Percentiles rank a stretch among this genome's conserved stretches.
phyloP scores from a whole-genome alignment of 2,329 filamentous ascomycete species.

The Cryphonectria japonica region DNA sequence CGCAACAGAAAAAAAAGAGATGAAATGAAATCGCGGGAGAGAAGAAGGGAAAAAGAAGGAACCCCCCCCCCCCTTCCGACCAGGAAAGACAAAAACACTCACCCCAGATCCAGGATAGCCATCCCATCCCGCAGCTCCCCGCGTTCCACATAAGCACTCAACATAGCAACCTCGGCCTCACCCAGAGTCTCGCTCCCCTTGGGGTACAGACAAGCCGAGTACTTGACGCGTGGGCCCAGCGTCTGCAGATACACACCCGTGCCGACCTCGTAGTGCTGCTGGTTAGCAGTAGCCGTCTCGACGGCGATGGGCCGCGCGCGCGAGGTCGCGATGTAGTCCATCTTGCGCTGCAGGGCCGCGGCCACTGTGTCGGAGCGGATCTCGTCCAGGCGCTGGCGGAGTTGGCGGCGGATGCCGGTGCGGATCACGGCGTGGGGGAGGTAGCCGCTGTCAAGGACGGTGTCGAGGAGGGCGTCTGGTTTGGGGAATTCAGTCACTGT shows the following conservation, averaged over 20 bases:
- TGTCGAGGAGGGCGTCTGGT: constrained; percentile 42
- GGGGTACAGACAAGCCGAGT: constrained; percentile 68
- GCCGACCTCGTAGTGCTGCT: constrained; percentile 74
- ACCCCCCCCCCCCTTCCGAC: too few species aligned
- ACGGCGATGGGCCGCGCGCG: constrained; percentile 68
- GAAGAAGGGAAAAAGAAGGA: too few species aligned
- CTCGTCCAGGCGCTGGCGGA: constrained; percentile 60
- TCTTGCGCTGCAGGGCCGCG: constrained; percentile 61
- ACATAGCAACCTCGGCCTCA: constrained; percentile 69
- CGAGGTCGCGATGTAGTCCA: constrained; percentile 64
- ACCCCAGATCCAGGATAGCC: constrained; percentile 66
- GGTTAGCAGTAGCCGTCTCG: constrained; percentile 66
- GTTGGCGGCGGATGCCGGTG: constrained; percentile 67
- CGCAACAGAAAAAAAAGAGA: background rate
- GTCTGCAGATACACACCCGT: constrained; percentile 64
- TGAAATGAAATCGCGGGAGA: background rate
- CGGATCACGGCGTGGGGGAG: constrained; percentile 67
- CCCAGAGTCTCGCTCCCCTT: constrained; percentile 65
- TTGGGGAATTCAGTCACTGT: background rate
- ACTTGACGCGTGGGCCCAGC: constrained; percentile 73
- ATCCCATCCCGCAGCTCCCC: constrained; percentile 63
- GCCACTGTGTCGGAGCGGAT: constrained; percentile 59
- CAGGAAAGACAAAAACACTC: constrained; percentile 31
- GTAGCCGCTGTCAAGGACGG: constrained; percentile 67
- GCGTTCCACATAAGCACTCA: constrained; percentile 64